These are phyloP conservation scores for Cercospora sp. DNA, from an alignment of 2,329 filamentous ascomycete species.

Conservation along the genomic window DNA sequence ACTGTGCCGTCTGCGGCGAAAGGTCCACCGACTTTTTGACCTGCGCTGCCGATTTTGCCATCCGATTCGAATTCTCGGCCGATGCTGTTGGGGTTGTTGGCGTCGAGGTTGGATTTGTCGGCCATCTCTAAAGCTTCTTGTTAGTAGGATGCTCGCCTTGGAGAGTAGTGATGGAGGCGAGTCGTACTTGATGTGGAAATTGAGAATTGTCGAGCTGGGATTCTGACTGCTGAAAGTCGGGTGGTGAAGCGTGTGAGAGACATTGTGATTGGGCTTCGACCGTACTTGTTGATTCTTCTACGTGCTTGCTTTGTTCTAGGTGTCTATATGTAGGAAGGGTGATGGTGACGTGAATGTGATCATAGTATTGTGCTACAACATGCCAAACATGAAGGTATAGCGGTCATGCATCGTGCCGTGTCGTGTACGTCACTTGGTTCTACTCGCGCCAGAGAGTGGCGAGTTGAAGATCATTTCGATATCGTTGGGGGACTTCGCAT, in stretches of 20 bases:
- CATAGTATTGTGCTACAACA: not conserved
- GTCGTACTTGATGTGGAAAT: not conserved
- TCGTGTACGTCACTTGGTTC: not conserved
- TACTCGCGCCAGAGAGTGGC: not conserved
- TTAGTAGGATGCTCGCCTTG: accelerated
- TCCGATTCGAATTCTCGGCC: constrained; percentile 12
- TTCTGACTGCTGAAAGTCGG: not conserved
- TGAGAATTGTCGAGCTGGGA: not conserved
- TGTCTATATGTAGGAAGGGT: not conserved
- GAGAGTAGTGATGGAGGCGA: too few relatives aligned
- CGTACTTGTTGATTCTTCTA: not conserved
- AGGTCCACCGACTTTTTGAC: constrained; percentile 10
- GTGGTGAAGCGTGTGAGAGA: not conserved
- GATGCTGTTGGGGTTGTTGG: not conserved
- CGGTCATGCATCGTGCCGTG: not conserved
- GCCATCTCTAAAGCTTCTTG: not conserved
- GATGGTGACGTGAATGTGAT: not conserved
- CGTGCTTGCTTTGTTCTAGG: not conserved
- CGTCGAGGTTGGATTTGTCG: not conserved
- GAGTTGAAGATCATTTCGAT: not conserved
- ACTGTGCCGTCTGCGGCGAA: constrained; percentile 15
- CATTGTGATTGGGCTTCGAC: not conserved
- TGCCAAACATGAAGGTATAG: not conserved
- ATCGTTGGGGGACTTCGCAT: not conserved
- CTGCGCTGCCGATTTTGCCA: constrained; percentile 11